phyloP scores from a whole-genome alignment of 371 early-diverging fungal species.

The Mortierella sp. region DNA sequence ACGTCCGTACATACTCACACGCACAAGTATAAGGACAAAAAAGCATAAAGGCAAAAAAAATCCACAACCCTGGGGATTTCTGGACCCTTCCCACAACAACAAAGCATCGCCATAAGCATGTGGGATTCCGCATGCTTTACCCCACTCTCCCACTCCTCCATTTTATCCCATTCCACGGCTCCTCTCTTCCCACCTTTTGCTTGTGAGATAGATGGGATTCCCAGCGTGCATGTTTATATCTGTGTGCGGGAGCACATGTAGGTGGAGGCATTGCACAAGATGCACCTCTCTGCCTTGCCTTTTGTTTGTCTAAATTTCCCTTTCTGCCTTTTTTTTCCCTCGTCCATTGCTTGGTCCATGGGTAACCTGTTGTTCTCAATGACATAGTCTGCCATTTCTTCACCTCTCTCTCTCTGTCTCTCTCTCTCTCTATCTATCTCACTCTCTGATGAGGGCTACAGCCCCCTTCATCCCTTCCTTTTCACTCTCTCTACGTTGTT shows the following conservation, averaged over 20 bases:
- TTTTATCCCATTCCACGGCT: not conserved
- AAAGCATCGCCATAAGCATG: not conserved
- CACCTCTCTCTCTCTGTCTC: not conserved
- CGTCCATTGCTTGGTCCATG: not conserved
- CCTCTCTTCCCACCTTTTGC: not conserved
- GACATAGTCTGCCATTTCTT: not conserved
- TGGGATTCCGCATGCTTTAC: not conserved
- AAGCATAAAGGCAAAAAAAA: too few species aligned
- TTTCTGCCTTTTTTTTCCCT: not conserved
- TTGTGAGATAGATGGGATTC: too few species aligned
- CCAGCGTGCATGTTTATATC: not conserved
- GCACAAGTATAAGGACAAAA: not conserved
- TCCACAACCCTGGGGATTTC: not conserved
- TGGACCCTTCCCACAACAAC: not conserved
- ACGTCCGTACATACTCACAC: not conserved
- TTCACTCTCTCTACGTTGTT: not conserved
- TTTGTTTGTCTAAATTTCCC: not conserved
- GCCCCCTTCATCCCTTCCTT: not conserved
- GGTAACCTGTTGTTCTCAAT: not conserved
- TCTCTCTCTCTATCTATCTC: not conserved
- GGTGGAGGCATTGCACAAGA: not conserved
- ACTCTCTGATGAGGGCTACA: not conserved
- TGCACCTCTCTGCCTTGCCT: not conserved
- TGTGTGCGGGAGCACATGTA: not conserved
- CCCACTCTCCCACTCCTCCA: too few species aligned